Conservation (phyloP, 2,329 filamentous ascomycete genomes). For the Clarireedia paspali region DNA sequence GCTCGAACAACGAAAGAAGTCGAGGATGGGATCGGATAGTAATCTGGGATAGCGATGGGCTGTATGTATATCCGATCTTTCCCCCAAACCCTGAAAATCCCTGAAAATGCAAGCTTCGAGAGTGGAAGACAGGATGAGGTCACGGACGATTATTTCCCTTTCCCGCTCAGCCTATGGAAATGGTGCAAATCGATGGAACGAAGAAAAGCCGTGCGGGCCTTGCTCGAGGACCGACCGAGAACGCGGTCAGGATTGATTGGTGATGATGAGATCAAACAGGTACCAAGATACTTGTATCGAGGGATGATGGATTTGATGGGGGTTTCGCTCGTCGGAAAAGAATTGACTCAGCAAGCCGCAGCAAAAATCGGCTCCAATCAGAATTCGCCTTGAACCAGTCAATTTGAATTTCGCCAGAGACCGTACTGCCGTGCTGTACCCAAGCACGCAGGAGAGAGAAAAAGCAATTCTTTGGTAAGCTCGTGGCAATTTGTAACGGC, state of each 20-base stretch:
- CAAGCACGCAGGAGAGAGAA: too few species aligned
- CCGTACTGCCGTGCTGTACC: too few species aligned
- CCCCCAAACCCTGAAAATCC: neutral
- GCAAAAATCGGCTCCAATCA: neutral
- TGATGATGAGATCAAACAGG: neutral
- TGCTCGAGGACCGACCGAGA: too few species aligned
- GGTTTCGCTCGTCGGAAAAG: neutral
- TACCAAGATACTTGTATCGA: too few species aligned
- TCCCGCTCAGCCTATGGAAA: neutral
- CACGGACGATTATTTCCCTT: neutral
- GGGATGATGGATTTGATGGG: neutral
- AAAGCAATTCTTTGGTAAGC: conserved; percentile 4
- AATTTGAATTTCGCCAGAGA: neutral
- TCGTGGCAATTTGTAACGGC: conserved; percentile 1
- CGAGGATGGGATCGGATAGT: neutral
- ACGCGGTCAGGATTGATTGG: neutral
- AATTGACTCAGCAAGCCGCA: conserved; percentile 7
- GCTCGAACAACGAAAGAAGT: neutral
- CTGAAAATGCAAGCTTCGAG: neutral
- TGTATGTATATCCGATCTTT: neutral
- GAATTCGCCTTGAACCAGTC: conserved; percentile 1
- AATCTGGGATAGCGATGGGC: neutral
- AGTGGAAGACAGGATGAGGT: conserved; percentile 1
- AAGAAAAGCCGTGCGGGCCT: neutral
- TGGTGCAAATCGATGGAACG: neutral